A percentile compares a stretch with the other conserved stretches of the same genome.
phyloP scores from a whole-genome alignment of 768 basidiomycete species.

The Tricholoma terreum region DNA sequence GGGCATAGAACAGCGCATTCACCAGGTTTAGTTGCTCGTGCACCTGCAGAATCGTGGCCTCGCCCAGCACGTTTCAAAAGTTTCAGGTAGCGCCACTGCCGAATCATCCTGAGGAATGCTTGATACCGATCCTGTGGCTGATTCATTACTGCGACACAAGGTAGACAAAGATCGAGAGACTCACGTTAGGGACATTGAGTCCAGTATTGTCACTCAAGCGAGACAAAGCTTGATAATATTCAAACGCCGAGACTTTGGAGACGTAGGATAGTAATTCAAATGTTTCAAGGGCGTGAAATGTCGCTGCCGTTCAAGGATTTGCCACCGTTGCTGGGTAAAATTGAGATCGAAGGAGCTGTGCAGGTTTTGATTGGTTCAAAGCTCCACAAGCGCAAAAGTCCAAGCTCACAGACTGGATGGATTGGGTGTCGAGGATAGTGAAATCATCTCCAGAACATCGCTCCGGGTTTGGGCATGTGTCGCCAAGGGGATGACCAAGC shows the following conservation, averaged over 20 bases:
- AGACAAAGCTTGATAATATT: too few species aligned
- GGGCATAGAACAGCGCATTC: constrained; percentile 24
- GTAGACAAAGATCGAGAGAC: constrained; percentile 11
- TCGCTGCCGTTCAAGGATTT: constrained; percentile 13
- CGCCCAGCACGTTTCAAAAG: too few species aligned
- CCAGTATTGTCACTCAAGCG: too few species aligned
- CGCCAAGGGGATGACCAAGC: background rate
- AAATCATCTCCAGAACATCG: constrained; percentile 19
- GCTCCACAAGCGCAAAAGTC: constrained; percentile 20
- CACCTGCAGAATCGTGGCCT: too few species aligned
- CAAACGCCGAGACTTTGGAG: constrained; percentile 17
- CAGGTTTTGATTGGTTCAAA: constrained; percentile 2
- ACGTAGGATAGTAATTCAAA: constrained; percentile 21
- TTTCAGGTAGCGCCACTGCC: too few species aligned
- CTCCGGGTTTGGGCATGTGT: constrained; percentile 12
- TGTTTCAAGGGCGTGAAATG: constrained; percentile 12
- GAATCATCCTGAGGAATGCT: constrained; percentile 13
- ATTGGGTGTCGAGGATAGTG: constrained; percentile 24
- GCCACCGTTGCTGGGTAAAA: constrained; percentile 14
- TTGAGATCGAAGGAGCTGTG: constrained; percentile 20
- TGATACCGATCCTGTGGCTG: constrained; percentile 17
- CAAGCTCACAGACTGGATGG: constrained; percentile 17
- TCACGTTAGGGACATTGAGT: too few species aligned
- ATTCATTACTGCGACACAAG: background rate
- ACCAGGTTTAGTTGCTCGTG: too few species aligned